A percentile compares a stretch with the other conserved stretches of the same genome.
These are phyloP conservation scores for Aspergillus versicolor DNA, from an alignment of 2,329 filamentous ascomycete genomes.

Conservation along the genomic window DNA sequence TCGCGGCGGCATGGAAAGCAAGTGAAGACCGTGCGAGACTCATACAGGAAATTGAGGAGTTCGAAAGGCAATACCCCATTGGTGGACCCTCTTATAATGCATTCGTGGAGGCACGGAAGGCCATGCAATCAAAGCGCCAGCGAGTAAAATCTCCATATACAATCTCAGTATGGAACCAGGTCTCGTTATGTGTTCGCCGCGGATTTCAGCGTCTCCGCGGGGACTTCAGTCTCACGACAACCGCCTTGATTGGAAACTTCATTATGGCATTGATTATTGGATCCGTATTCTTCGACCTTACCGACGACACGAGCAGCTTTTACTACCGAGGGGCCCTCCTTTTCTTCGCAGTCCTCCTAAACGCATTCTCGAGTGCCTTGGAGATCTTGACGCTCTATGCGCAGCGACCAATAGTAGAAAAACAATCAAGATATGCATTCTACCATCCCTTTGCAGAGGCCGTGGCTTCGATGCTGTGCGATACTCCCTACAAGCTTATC, in stretches of 20 bases:
- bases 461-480: constrained; percentile 78
- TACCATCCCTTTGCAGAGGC: constrained; percentile 90
- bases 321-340: constrained; percentile 75
- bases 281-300: constrained; percentile 77
- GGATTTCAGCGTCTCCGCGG: constrained; percentile 74
- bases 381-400: constrained; percentile 85
- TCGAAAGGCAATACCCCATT: constrained; percentile 43
- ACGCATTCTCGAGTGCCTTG: constrained; percentile 76
- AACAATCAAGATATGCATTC: constrained; percentile 82
- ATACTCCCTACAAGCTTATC: constrained; percentile 78
- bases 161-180: constrained; percentile 72
- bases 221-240: constrained; percentile 72
- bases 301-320: constrained; percentile 66
- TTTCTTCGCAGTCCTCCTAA: constrained; percentile 86
- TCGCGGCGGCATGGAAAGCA: constrained; percentile 58
- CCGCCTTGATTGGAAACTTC: constrained; percentile 66
- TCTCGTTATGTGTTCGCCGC: constrained; percentile 75
- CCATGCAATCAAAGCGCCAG: constrained; percentile 45
- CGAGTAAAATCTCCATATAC: constrained; percentile 78
- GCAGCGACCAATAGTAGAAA: constrained; percentile 89
- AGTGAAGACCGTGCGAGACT: constrained; percentile 49
- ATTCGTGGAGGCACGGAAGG: constrained; percentile 43
- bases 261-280: constrained; percentile 75
- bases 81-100: constrained; percentile 41
- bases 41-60: constrained; percentile 45